A percentile compares a stretch with the other conserved stretches of the same genome.
Evolutionary conservation across 352 stramenopile species (phyloP).

Genomic region (Aphanomyces cochlioides): DNA sequence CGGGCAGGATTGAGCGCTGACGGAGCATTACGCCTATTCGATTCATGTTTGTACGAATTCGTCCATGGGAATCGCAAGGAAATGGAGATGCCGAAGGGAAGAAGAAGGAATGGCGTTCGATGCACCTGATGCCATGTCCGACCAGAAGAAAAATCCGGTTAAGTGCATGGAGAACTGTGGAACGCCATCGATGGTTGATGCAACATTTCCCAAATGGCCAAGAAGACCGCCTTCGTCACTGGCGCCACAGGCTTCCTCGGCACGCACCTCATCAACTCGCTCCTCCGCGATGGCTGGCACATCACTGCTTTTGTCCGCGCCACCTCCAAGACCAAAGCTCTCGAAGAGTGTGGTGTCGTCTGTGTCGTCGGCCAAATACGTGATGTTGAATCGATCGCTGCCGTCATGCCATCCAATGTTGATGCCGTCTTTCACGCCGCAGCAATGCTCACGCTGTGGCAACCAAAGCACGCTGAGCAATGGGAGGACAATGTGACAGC

Average conservation of each 20-base stretch:
- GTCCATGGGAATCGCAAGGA: too few relatives aligned
- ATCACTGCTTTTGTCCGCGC: constrained; percentile 13
- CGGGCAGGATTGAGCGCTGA: too few relatives aligned
- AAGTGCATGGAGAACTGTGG: too few relatives aligned
- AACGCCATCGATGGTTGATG: too few relatives aligned
- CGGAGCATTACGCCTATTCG: too few relatives aligned
- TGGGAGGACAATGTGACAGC: constrained; percentile 13
- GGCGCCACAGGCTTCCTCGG: constrained; percentile 26
- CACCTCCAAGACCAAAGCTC: not conserved
- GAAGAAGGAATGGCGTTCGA: too few relatives aligned
- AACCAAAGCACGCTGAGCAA: not conserved
- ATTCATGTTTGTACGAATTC: too few relatives aligned
- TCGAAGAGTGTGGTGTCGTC: not conserved
- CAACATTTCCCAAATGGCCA: too few relatives aligned
- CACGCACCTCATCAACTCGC: not conserved
- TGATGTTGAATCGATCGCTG: constrained; percentile 7
- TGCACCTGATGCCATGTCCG: too few relatives aligned
- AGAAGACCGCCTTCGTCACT: constrained; percentile 19
- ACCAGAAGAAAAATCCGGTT: too few relatives aligned
- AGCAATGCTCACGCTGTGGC: constrained; percentile 5
- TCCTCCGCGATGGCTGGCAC: not conserved
- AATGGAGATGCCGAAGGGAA: too few relatives aligned
- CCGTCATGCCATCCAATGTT: constrained; percentile 7
- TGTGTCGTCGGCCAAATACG: constrained; percentile 15
- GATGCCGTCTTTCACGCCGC: constrained; percentile 25